These are phyloP conservation scores for Jaapia argillacea DNA, from an alignment of 768 basidiomycete species.

Conservation along the genomic window DNA sequence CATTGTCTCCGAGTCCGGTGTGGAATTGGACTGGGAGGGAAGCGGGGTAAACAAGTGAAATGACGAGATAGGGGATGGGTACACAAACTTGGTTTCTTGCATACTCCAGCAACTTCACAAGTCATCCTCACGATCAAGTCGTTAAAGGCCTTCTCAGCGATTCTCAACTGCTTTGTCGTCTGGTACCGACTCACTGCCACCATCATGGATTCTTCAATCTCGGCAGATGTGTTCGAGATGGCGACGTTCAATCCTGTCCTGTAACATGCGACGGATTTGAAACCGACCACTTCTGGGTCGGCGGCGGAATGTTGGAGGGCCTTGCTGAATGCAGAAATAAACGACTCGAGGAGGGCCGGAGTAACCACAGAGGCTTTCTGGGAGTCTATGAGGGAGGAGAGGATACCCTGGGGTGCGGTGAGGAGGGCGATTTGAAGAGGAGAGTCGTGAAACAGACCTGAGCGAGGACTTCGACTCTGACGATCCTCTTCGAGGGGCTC, in stretches of 20 bases:
- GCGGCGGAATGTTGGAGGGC: conserved; percentile 27
- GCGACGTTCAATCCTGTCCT: conserved; percentile 39
- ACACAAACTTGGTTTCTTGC: conserved; percentile 48
- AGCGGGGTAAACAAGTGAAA: not conserved
- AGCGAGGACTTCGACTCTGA: conserved; percentile 62
- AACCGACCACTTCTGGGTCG: conserved; percentile 41
- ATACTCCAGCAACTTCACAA: conserved; percentile 39
- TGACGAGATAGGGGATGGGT: not conserved
- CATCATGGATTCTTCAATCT: not conserved
- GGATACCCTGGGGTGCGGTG: conserved; percentile 13
- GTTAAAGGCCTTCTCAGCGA: conserved; percentile 54
- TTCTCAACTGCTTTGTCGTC: conserved; percentile 29
- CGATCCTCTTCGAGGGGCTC: conserved; percentile 47
- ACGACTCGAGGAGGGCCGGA: not conserved
- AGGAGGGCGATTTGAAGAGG: conserved; percentile 5
- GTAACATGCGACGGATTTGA: conserved; percentile 70
- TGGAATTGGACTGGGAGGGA: conserved; percentile 64
- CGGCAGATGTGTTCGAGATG: not conserved
- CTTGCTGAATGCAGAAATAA: conserved; percentile 18
- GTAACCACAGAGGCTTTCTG: conserved; percentile 18
- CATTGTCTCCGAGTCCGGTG: conserved; percentile 71
- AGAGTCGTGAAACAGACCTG: conserved; percentile 34
- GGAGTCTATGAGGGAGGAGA: conserved; percentile 14
- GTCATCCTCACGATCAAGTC: conserved; percentile 53
- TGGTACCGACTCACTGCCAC: too few species aligned